Evolutionary conservation across 768 basidiomycete species (phyloP), one percentile per base, ranked within the genome.

Genomic region (Saitozyma podzolica): DNA sequence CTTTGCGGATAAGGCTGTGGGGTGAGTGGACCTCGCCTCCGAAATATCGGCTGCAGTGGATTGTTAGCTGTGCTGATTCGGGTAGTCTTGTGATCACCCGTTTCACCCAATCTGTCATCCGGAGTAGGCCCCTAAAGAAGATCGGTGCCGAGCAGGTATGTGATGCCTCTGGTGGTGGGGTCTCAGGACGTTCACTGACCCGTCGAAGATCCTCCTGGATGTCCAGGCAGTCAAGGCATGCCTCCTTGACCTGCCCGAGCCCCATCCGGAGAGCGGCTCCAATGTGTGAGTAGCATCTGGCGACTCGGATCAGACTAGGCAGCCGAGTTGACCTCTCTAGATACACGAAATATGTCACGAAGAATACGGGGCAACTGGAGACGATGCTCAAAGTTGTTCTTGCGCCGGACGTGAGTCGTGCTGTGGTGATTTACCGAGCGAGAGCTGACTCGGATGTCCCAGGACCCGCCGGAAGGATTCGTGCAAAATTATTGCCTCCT

Each of bases 341-440:
- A 5, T 97, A 94, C 75, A 86, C 87, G 8, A 87, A 89, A 50
- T 87, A 87, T 61, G 83, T 98, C 45, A 87, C 84, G 37, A 95
- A 92, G 69, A 88, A 85, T 48, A 90, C 90, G 0, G 85, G 87
- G 2, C 85, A 88, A 54, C 79, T 98, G 50, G 96, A 99, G 79
- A 91, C 92, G 1, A 82, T 99, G 69, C 85, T 99, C 58, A 98
- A 99, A 80, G 91, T 96, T 61, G 90, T 98, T 58, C 87, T 97
- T 19, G 94, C 92, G 0, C 95, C 95, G 1, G 89, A 88, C 63
- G 92, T 91, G 78, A 63, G 88, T 82, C 7, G 14, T 7, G 2
- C 39, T 52, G 16, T 2, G 17, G 10, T 54, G 20, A 48, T 47
- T 20, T n/a, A 20, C n/a, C 49, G 29, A 47, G 50, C 62, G 37